Evolutionary conservation across 2,329 filamentous ascomycete species (phyloP), one percentile per base, ranked within the genome.

Genomic region (Trichoderma sp.): DNA sequence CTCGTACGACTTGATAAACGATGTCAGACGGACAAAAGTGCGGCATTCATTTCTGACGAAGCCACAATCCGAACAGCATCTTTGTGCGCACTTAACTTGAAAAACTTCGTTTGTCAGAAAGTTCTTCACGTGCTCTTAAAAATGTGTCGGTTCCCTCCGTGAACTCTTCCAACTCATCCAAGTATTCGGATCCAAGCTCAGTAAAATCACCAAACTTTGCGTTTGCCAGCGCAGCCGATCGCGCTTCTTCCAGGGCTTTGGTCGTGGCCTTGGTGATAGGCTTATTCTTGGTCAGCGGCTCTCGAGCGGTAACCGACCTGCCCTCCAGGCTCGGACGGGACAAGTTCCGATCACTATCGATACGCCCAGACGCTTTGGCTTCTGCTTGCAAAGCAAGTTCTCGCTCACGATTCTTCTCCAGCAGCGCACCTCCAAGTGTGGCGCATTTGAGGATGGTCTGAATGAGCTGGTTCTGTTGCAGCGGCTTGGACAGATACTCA

Each of bases 391-490:
- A 85, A 72, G 79, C 85, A 73, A 85, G 81, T 78, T 88, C 87
- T 69, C 84, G 83, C 77, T 90, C 88, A 62, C 88, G 82, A 75
- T 91, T 91, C 80, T 93, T 92, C 78, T 96, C 92, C 64, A 95
- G 86, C 65, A 96, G 84, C 62, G 91, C 91, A 57, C 93, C 91
- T 69, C 95, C 94, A 40, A 98, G 89, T 5, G 96, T 97, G 14
- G 94, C 95, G 78, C 95, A 98, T 80, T 97, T 97, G 72, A 98
- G 87, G 70, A 99, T 98, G 0, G 94, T 97, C 82, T 98, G 95
- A 76, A 98, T 97, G 76, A 98, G 90, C 79, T 97, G 93, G 79
- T 97, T 97, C 78, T 97, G 95, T 80, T 97, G 96, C 71, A 98
- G 85, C 31, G 95, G 95, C 79, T 99, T 99, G 21, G 95, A 97